Evolutionary conservation across 192 early-diverging fungal species (phyloP).

Genomic region (Allomyces arbusculus): DNA sequence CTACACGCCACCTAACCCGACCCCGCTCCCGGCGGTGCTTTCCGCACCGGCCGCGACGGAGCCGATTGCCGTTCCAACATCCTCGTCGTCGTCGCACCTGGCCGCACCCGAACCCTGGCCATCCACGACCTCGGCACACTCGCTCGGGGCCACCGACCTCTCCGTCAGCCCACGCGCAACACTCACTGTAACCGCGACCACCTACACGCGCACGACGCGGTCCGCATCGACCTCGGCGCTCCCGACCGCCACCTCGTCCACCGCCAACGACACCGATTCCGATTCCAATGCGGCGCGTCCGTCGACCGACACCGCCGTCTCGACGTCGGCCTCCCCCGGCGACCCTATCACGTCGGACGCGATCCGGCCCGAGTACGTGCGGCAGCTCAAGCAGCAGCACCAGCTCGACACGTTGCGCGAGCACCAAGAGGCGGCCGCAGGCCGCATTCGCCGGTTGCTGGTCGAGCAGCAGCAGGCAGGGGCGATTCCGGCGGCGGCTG

Average conservation of each 20-base stretch:
- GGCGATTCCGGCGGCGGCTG: no score
- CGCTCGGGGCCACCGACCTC: neutral
- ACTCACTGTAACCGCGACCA: neutral
- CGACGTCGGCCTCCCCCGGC: neutral
- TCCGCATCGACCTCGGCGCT: neutral
- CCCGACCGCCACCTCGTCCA: neutral
- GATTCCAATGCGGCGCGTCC: neutral
- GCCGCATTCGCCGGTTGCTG: neutral
- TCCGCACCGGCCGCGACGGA: neutral
- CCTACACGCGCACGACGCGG: neutral
- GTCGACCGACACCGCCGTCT: neutral
- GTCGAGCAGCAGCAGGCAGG: neutral
- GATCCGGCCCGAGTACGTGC: neutral
- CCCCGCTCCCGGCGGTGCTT: neutral
- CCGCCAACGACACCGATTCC: neutral
- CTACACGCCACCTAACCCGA: conserved; percentile 33
- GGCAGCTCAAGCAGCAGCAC: neutral
- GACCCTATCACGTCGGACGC: neutral
- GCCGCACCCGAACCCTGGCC: no score
- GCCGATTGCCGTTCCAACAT: neutral
- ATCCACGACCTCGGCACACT: no score
- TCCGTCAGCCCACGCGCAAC: neutral
- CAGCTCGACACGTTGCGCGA: neutral
- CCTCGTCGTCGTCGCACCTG: neutral
- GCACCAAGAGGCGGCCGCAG: neutral